phyloP scores from a whole-genome alignment of 2,329 filamentous ascomycete species.

The Aaosphaeria arxii region DNA sequence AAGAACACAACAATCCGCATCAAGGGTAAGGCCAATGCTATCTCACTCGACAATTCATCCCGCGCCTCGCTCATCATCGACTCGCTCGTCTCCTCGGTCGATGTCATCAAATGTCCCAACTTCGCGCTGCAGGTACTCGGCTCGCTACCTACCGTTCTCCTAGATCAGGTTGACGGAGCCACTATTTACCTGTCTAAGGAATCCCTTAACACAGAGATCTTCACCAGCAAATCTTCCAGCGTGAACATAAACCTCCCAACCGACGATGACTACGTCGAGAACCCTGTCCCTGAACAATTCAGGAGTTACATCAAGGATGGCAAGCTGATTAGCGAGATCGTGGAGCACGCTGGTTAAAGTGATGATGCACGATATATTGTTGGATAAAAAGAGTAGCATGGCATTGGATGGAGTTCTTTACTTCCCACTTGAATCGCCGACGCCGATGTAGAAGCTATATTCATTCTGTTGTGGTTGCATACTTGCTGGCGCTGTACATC shows the following conservation, averaged over 20 bases:
- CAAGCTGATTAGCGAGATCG: slow-evolving; percentile 85
- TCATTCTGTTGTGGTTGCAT: no score
- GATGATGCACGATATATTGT: not conserved
- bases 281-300: slow-evolving; percentile 86
- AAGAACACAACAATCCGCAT: slow-evolving; percentile 87
- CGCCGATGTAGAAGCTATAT: no score
- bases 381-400: not conserved
- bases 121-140: slow-evolving; percentile 93
- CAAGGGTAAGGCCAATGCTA: slow-evolving; percentile 92
- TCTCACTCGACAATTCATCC: slow-evolving; percentile 87
- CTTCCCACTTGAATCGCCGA: not conserved
- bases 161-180: slow-evolving; percentile 92
- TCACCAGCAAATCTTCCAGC: slow-evolving; percentile 81
- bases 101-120: slow-evolving; percentile 92
- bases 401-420: not conserved
- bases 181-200: slow-evolving; percentile 82
- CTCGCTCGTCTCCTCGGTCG: slow-evolving; percentile 83
- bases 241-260: slow-evolving; percentile 85
- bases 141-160: slow-evolving; percentile 77
- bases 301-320: slow-evolving; percentile 76
- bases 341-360: slow-evolving; percentile 77
- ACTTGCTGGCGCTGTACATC: no score
- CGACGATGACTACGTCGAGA: slow-evolving; percentile 78
- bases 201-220: slow-evolving; percentile 75
- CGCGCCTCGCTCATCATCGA: slow-evolving; percentile 85